Conservation (phyloP, 2,329 filamentous ascomycete genomes). For the Nemania bipapillata region DNA sequence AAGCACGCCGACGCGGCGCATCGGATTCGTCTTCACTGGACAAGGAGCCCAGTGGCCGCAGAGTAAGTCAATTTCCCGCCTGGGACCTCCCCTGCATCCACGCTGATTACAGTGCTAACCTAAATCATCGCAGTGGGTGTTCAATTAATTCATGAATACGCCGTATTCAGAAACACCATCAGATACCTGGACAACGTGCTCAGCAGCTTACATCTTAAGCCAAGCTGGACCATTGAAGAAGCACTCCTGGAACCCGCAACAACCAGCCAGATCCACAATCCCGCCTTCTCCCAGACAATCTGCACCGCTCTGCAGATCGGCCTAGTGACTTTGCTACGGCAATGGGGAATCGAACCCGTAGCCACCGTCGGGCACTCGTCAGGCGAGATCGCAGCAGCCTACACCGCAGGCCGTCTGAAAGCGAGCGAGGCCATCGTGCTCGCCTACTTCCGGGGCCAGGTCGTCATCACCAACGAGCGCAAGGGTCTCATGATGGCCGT, state of each 20-base stretch:
- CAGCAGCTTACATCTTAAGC: neutral
- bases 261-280: constrained; percentile 4
- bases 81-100: no score
- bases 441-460: constrained; percentile 25
- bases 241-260: neutral
- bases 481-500: constrained; percentile 29
- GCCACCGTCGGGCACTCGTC: constrained; percentile 20
- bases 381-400: constrained; percentile 20
- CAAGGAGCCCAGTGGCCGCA: constrained; percentile 20
- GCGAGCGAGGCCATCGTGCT: constrained; percentile 21
- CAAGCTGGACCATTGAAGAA: constrained; percentile 14
- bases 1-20: neutral
- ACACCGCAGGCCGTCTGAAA: neutral
- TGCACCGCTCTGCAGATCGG: constrained; percentile 21
- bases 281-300: constrained; percentile 4
- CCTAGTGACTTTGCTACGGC: neutral
- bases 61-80: neutral
- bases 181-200: constrained; percentile 13
- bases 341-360: constrained; percentile 12
- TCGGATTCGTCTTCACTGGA: constrained; percentile 16
- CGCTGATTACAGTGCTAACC: neutral
- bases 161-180: constrained; percentile 1
- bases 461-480: neutral
- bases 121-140: neutral
- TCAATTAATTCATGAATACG: constrained; percentile 3